Evolutionary conservation across 768 basidiomycete species (phyloP), one percentile per base, ranked within the genome.

Genomic region (Lactarius vividus): DNA sequence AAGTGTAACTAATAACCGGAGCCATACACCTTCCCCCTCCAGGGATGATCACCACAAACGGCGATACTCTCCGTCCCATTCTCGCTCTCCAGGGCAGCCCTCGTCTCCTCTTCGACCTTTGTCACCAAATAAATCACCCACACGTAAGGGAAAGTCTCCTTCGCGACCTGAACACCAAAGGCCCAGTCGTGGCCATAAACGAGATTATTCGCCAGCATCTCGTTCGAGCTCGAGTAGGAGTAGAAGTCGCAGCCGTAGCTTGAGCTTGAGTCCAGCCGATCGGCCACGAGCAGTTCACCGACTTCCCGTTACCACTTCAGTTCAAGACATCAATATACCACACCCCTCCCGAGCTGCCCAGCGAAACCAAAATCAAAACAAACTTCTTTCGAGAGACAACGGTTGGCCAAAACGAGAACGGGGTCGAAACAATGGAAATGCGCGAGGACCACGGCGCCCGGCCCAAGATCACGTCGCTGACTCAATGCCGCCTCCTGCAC

Each of bases 211-310:
- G 64, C 60, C 79, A 1, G 88, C 85, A 8, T 82, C 85, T 7
- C 72, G 74, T 35, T 88, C 87, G 7, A 85, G 84, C 61, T 77
- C 78, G 31, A 87, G 84, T 67, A 80, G 80, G 57, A 84, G 82
- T 63, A 80, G 85, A 66, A 88, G 87, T 71, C 74, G 74, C 20
- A 77, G 76, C 57, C 73, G 74, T 26, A 77, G 74, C 35, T 71
- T 70, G 37, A 75, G 73, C 52, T 31, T 52, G 64, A 89, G 87
- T 71, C 87, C 84, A 20, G 76, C 74, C 37, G 78, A 81, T 29
- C 81, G 80, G 39, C 78, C 82, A 42, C 83, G 81, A 63, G 77
- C 86, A 13, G 80, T 88, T 46, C 88, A 91, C 73, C 83, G 88
- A 44, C 78, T 91, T 26, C 89, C 91, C 40, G 65, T 79, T 18